Conservation (phyloP, 768 basidiomycete genomes). For the Boletus edulis region DNA sequence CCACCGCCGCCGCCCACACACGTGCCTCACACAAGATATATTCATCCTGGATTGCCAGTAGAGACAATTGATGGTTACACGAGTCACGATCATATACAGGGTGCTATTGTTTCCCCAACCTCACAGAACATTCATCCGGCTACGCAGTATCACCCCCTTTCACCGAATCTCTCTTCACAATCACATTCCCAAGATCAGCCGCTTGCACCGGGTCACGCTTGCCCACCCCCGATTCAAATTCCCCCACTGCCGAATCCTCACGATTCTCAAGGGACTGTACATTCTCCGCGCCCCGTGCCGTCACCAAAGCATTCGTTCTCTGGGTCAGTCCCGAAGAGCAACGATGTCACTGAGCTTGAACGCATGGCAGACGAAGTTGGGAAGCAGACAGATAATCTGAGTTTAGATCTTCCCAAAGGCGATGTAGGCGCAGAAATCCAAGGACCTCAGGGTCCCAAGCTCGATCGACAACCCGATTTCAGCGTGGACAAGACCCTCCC, state of each 20-base stretch:
- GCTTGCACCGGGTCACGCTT: slow-evolving; percentile 6
- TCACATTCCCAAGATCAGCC: slow-evolving; percentile 8
- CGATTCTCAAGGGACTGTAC: slow-evolving; percentile 39
- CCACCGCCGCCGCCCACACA: slow-evolving; percentile 31
- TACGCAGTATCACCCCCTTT: slow-evolving; percentile 59
- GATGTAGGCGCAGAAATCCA: slow-evolving; percentile 17
- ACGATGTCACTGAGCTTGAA: slow-evolving; percentile 65
- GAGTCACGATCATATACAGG: slow-evolving; percentile 58
- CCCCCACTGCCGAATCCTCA: slow-evolving; percentile 28
- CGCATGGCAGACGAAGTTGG: slow-evolving; percentile 65
- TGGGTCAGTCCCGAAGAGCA: slow-evolving; percentile 25
- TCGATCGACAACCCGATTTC: slow-evolving; percentile 14
- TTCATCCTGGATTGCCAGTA: slow-evolving; percentile 12
- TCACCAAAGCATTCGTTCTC: slow-evolving; percentile 59
- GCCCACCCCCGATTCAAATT: slow-evolving; percentile 24
- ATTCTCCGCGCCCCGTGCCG: slow-evolving; percentile 67
- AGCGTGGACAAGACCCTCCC: slow-evolving; percentile 60
- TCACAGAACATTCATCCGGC: slow-evolving; percentile 56
- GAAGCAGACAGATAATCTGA: slow-evolving; percentile 25
- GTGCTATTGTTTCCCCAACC: slow-evolving; percentile 55
- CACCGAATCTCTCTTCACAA: slow-evolving; percentile 48
- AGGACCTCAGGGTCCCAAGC: slow-evolving; percentile 18
- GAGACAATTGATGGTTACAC: slow-evolving; percentile 17
- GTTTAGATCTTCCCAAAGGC: slow-evolving; percentile 22
- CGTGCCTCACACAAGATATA: slow-evolving; percentile 17